Evolutionary conservation across 202 grass and related monocot species (phyloP), one percentile per base, ranked within the genome.

Genomic region (Dendrocalamus latiflorus): DNA sequence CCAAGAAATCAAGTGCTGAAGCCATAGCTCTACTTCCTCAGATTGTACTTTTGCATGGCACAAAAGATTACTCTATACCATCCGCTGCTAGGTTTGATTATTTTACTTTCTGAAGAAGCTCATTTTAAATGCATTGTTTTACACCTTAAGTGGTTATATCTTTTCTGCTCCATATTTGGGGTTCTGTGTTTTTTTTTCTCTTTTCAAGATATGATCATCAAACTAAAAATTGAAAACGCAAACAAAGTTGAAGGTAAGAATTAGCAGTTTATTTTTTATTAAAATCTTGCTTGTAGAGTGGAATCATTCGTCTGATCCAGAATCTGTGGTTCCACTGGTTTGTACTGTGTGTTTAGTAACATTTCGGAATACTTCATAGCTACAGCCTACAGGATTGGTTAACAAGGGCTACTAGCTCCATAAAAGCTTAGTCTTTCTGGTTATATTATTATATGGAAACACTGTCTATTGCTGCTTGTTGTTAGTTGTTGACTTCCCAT

Each of bases 41-140:
- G 56, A 85, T 98, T 84, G 87, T 98, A 65, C 89, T 98, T 51
- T 83, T 95, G 65, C 95, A 98, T 87, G 95, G 95, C 86, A 98
- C 95, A 42, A 76, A 39, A n/a, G 95, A 95, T 86, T 87, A 95
- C 86, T 95, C 95, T 13, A 98, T 98, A 91, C 95, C 95, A 53
- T 95, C 85, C 18, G 90, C 86, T 83, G 86, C 95, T 69, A 98
- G 95, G 95, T 98, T 77, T n/a, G 76, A 74, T 84, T 45, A 62
- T 17, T 62, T 56, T 68, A 21, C 3, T 2, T 48, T 82, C 38
- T 50, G 6, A 26, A 24, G 7, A 71, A 64, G 45, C 15, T 81
- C 15, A 45, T 20, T 50, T 34, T 67, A 41, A 44, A 44, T 44
- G 43, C 43, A 44, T 13, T 44, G 11, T 44, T 44, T 44, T 44